Evolutionary conservation across 148 eudicot species (phyloP), one percentile per base, ranked within the genome.

Genomic region (Rhododendron mucronatum): DNA sequence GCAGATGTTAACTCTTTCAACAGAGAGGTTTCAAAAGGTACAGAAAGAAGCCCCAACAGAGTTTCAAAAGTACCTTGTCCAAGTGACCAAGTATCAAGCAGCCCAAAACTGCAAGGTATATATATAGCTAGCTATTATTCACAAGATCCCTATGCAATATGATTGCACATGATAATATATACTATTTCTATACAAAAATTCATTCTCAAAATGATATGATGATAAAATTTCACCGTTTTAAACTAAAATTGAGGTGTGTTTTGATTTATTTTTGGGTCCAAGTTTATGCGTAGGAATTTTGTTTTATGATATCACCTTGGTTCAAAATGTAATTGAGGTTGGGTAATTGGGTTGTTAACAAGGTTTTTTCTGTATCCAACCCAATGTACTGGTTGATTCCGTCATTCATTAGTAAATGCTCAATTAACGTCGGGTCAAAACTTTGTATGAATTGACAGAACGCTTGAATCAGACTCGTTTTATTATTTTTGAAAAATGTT

Each of bases 81-180:
- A 94, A 87, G 97, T 96, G 53, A 96, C 98, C 12, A 96, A 96
- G 85, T 93, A 95, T 83, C 93, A 93, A 57, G 95, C 97, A 7
- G 99, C 99, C 63, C 91, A 94, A 88, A 92, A 94, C 82, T 96
- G 99, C 78, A 95, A 96, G 98, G 99, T 95, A 91, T 21, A n/a
- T 47, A 9, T 47, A 41, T 41, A 6, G 45, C 45, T 20, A 8
- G 12, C 48, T 10, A 12, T 12, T 63, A 1, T 61, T n/a, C 16
- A 35, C 51, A 55, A 21, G 15, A 23, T 30, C 20, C 35, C 45
- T 67, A 1, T n/a, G 73, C 4, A n/a, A n/a, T 26, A 67, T 67
- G 73, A 61, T 61, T 61, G 69, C n/a, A 6, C 28, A 61, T 21
- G 26, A 61, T 21, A 61, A 7, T 61, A 61, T 23, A 23, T 28